These are phyloP conservation scores for Hirsutella minnesotensis DNA, from an alignment of 2,329 filamentous ascomycete genomes.

Conservation along the genomic window DNA sequence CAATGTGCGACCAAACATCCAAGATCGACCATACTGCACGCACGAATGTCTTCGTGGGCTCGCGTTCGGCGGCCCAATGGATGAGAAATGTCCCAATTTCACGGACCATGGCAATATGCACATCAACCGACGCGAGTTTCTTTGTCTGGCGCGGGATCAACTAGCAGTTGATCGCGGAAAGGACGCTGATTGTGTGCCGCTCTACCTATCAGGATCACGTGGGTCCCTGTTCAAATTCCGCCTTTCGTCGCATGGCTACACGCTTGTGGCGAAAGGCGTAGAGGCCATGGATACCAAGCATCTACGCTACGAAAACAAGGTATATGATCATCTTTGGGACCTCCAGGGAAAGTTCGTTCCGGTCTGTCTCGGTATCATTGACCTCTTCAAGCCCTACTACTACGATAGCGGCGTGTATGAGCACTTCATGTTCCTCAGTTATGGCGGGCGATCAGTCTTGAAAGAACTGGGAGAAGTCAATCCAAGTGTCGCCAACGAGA, in stretches of 20 bases:
- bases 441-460: constrained; percentile 2
- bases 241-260: constrained; percentile 14
- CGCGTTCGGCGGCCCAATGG: background rate
- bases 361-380: constrained; percentile 19
- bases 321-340: constrained; percentile 16
- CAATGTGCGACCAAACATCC: background rate
- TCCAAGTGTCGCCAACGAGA: too few relatives aligned
- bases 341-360: constrained; percentile 21
- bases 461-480: too few relatives aligned
- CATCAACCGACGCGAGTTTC: background rate
- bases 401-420: constrained; percentile 16
- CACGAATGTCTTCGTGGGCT: background rate
- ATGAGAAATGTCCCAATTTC: background rate
- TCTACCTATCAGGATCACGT: constrained; percentile 15
- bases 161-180: background rate
- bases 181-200: constrained; percentile 6
- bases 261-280: constrained; percentile 25
- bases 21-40: background rate
- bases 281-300: constrained; percentile 10
- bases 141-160: background rate
- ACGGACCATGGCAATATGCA: background rate
- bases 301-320: constrained; percentile 16
- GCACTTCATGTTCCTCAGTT: constrained; percentile 23
- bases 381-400: constrained; percentile 17
- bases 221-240: constrained; percentile 24